Evolutionary conservation across 768 basidiomycete genomes (phyloP), one percentile per base, ranked within the genome.

Genomic region (Lyophyllum semitale): DNA sequence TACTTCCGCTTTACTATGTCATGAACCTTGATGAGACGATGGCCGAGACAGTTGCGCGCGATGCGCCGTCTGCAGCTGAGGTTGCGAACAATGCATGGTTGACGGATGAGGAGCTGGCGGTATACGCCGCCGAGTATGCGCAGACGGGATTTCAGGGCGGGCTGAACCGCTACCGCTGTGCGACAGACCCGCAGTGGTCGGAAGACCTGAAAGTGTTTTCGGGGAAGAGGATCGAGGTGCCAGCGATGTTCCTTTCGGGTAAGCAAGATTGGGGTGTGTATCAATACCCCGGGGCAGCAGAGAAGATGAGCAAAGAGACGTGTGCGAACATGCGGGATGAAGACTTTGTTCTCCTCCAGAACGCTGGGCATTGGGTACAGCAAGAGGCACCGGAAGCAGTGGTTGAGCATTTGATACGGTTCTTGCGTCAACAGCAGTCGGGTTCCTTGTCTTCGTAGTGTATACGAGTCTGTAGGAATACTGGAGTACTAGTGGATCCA

Each of bases 321-420:
- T 77, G 71, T 59, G 37, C 32, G 42, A 60, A 59, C 20, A 80
- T 82, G 75, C 59, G 59, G 20, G 67, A 70, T 32, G 74, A 79
- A 30, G 75, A 79, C 30, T 73, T 84, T 29, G 74, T 83, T n/a
- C 55, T 87, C 40, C 68, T 86, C 8, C 69, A 77, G 2, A 79
- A 77, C 3, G 84, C 83, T 0, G 86, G 85, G 0, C 86, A 86
- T 66, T 85, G 85, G 85, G 82, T 80, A 17, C 84, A 83, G 63
- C 83, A 86, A 62, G 85, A 85, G 62, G 58, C 72, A 26, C 76
- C 80, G 12, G 73, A 73, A 41, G 70, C 59, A 12, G 75, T 85
- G 15, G 64, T 81, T 7, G 43, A 68, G 18, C 66, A 71, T 47
- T 51, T 85, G 50, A 46, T 75, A 47, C 54, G 64, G 26, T 84